Evolutionary conservation across 164 flowering plant genomes (phyloP).

Genomic region (Vitis amurensis): DNA sequence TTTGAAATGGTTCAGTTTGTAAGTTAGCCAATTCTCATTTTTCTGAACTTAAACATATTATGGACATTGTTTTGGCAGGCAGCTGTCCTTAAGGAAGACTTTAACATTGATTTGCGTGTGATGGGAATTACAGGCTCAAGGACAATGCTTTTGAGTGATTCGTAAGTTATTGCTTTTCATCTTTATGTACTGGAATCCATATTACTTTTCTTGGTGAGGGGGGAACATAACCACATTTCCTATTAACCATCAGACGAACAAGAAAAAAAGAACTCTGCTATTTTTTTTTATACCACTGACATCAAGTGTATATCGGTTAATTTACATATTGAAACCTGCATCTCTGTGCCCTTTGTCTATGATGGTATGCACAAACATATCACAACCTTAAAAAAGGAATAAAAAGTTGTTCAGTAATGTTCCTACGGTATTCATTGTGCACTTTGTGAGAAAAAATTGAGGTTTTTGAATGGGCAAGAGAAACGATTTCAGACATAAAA

Average conservation of each 20-base stretch:
- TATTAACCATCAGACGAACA: neutral
- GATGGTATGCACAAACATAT: too few relatives aligned
- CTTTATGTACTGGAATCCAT: too few relatives aligned
- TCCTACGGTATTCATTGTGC: too few relatives aligned
- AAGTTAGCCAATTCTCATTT: neutral
- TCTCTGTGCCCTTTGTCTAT: too few relatives aligned
- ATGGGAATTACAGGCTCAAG: conserved; percentile 90
- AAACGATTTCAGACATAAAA: too few relatives aligned
- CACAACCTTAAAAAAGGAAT: too few relatives aligned
- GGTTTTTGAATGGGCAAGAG: too few relatives aligned
- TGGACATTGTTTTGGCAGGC: conserved; percentile 46
- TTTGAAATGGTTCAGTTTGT: too few relatives aligned
- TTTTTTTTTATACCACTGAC: neutral
- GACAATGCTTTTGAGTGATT: conserved; percentile 75
- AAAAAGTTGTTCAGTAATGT: too few relatives aligned
- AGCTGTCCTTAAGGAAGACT: conserved; percentile 81
- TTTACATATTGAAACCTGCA: too few relatives aligned
- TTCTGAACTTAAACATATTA: neutral
- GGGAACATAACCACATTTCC: neutral
- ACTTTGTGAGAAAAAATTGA: too few relatives aligned
- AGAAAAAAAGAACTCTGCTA: neutral
- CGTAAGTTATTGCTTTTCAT: conserved; percentile 42
- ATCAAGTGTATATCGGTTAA: too few relatives aligned
- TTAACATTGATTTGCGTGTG: conserved; percentile 92
- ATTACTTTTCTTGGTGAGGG: neutral